Evolutionary conservation across 2,329 filamentous ascomycete species (phyloP).

Genomic region (Cytospora leucostoma): DNA sequence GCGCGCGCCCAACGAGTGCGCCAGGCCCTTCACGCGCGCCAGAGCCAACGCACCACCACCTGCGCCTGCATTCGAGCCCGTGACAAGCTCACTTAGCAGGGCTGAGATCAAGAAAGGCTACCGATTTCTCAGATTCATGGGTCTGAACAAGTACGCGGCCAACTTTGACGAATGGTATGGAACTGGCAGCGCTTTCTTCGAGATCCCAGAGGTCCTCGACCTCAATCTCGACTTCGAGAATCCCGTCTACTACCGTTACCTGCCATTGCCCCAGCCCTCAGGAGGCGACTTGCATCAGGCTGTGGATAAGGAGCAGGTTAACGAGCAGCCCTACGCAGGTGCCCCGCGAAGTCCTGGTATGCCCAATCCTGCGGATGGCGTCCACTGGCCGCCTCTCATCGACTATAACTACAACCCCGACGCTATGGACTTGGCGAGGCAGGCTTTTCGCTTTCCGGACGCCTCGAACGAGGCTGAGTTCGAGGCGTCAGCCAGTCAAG

Average conservation of each 20-base stretch:
- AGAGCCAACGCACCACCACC: not conserved
- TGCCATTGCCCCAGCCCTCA: not conserved
- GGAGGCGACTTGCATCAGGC: not conserved
- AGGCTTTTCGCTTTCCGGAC: not conserved
- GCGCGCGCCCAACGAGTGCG: not conserved
- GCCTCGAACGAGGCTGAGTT: too few species aligned
- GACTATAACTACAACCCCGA: not conserved
- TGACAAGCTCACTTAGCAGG: conserved; percentile 11
- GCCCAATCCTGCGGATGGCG: not conserved
- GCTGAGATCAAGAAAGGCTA: conserved; percentile 5
- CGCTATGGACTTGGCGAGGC: not conserved
- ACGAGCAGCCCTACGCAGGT: not conserved
- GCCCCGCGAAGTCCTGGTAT: not conserved
- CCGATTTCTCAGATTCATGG: conserved; percentile 4
- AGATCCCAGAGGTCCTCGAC: conserved; percentile 15
- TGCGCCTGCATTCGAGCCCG: not conserved
- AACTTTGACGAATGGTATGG: conserved; percentile 12
- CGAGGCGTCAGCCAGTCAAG: too few species aligned
- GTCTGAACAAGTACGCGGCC: conserved; percentile 7
- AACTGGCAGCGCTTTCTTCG: not conserved
- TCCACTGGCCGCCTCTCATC: not conserved
- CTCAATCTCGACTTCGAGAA: conserved; percentile 5
- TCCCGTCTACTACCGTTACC: not conserved
- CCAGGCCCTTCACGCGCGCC: not conserved
- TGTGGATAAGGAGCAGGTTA: not conserved